Percentiles rank a stretch among this genome's conserved stretches.
phyloP scores from a whole-genome alignment of 2,329 filamentous ascomycete genomes.

The Venturia carpophila region DNA sequence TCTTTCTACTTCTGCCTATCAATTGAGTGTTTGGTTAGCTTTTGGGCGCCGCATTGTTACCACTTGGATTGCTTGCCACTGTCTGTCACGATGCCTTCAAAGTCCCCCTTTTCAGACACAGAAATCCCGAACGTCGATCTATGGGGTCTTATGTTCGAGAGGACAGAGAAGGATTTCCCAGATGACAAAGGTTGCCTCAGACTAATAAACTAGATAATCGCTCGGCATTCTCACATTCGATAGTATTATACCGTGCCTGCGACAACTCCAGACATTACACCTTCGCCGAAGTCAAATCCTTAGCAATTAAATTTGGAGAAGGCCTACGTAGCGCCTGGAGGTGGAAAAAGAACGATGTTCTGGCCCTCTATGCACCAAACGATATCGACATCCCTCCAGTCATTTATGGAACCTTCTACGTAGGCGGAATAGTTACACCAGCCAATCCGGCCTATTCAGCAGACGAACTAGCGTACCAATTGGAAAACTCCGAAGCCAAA shows the following conservation, averaged over 20 bases:
- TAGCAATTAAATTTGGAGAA: slow-evolving; percentile 66
- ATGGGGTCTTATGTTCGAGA: slow-evolving; percentile 18
- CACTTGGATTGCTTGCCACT: not conserved
- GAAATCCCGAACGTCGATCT: slow-evolving; percentile 18
- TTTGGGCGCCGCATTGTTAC: not conserved
- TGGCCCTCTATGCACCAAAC: slow-evolving; percentile 78
- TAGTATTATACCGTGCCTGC: slow-evolving; percentile 14
- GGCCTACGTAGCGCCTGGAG: slow-evolving; percentile 68
- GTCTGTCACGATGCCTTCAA: slow-evolving; percentile 11
- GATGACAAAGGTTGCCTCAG: slow-evolving; percentile 11
- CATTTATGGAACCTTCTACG: slow-evolving; percentile 74
- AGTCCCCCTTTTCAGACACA: slow-evolving; percentile 16
- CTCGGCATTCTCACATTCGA: not conserved
- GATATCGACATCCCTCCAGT: slow-evolving; percentile 72
- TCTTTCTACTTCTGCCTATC: not conserved
- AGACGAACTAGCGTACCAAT: slow-evolving; percentile 75
- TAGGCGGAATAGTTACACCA: slow-evolving; percentile 72
- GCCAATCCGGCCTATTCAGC: slow-evolving; percentile 83
- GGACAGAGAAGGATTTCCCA: slow-evolving; percentile 14
- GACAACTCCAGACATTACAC: slow-evolving; percentile 50
- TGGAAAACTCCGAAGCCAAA: slow-evolving; percentile 68
- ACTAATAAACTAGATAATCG: too few species aligned
- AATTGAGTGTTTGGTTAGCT: not conserved
- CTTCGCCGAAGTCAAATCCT: slow-evolving; percentile 56
- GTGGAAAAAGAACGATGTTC: slow-evolving; percentile 76